These are phyloP conservation scores for Scolecobasidium constrictum DNA, from an alignment of 2,329 filamentous ascomycete species.

Conservation along the genomic window DNA sequence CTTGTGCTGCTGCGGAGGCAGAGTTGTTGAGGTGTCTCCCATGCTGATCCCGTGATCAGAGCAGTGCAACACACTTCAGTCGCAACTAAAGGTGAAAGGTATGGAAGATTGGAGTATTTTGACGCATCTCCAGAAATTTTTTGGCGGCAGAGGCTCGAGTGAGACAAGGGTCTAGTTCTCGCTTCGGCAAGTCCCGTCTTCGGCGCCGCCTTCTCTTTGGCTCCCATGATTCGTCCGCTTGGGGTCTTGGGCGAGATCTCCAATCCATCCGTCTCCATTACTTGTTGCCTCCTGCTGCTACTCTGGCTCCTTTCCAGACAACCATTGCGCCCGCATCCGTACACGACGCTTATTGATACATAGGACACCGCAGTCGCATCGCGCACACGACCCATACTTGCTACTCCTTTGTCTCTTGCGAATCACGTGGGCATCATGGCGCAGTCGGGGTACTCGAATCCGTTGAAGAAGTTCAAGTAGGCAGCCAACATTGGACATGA, in stretches of 20 bases:
- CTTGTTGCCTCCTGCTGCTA: no score
- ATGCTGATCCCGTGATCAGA: background rate
- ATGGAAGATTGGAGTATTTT: background rate
- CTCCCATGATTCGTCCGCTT: no score
- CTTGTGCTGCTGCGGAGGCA: constrained; percentile 63
- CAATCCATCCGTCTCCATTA: background rate
- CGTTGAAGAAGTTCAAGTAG: constrained; percentile 99
- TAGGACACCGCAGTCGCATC: background rate
- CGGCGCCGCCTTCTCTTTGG: background rate
- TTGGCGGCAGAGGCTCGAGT: background rate
- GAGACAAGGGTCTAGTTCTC: background rate
- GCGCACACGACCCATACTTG: background rate
- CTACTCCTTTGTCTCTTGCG: background rate
- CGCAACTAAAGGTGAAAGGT: background rate
- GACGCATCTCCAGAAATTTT: background rate
- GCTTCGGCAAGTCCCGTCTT: background rate
- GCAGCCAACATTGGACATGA: constrained; percentile 10
- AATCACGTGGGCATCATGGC: constrained; percentile 52
- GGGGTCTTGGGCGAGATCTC: no score
- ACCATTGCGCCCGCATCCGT: constrained; percentile 1
- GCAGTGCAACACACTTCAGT: background rate
- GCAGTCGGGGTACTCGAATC: constrained; percentile 83
- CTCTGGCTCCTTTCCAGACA: background rate
- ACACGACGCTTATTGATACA: background rate
- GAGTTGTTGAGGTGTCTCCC: background rate